Conservation (phyloP, 2,329 filamentous ascomycete species). For the Stemphylium lycopersici region DNA sequence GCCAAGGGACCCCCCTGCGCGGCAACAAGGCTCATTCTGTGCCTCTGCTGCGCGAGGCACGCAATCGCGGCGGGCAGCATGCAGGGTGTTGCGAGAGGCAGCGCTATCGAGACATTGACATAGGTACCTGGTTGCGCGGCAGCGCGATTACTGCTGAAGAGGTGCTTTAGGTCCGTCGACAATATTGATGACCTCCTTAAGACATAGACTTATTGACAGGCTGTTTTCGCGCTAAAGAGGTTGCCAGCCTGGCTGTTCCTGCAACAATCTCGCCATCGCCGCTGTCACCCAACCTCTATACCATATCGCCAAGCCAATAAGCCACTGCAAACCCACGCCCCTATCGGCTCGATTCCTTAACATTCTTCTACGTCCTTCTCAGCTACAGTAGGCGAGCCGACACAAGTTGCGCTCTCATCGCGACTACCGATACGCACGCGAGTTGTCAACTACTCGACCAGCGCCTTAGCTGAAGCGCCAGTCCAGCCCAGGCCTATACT, state of each 20-base stretch:
- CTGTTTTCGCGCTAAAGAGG: neutral
- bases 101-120: neutral
- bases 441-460: conserved; percentile 7
- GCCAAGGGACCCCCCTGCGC: conserved; percentile 10
- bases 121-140: neutral
- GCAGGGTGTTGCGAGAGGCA: neutral
- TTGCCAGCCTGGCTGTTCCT: neutral
- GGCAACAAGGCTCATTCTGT: conserved; percentile 7
- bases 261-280: neutral
- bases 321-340: conserved; percentile 16
- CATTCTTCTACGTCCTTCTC: neutral
- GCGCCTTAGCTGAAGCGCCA: no score
- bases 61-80: conserved; percentile 1
- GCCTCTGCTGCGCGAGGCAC: conserved; percentile 3
- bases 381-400: conserved; percentile 8
- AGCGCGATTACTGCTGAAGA: neutral
- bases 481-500: no score
- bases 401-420: no score
- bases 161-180: neutral
- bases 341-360: conserved; percentile 16
- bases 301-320: conserved; percentile 27
- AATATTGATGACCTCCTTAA: neutral
- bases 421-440: no score
- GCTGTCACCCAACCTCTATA: conserved; percentile 4
- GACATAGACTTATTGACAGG: conserved; percentile 1